Percentiles rank a stretch among this genome's conserved stretches.
Evolutionary conservation across 2,329 filamentous ascomycete genomes (phyloP).

Genomic region (Beauveria sp.): DNA sequence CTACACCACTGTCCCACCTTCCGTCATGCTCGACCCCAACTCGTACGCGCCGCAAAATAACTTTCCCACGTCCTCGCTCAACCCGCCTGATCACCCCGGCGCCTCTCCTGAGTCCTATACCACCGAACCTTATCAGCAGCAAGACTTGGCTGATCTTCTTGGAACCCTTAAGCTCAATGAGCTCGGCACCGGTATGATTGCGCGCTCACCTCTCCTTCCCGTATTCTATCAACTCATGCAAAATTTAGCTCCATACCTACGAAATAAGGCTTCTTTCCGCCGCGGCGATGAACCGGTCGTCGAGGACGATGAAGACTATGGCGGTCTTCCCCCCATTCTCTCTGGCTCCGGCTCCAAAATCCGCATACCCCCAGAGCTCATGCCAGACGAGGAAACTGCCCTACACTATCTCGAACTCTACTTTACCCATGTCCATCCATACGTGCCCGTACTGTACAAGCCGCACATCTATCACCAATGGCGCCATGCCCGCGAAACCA

Average conservation of each 20-base stretch:
- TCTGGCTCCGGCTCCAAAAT: constrained; percentile 68
- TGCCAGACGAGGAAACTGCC: constrained; percentile 79
- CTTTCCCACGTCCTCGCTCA: constrained; percentile 45
- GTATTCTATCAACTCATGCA: constrained; percentile 4
- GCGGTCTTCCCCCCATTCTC: constrained; percentile 62
- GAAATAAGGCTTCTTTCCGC: constrained; percentile 47
- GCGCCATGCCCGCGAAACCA: constrained; percentile 71
- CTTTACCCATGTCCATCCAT: constrained; percentile 85
- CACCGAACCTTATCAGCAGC: constrained; percentile 57
- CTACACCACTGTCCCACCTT: constrained; percentile 44
- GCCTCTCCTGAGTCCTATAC: constrained; percentile 45
- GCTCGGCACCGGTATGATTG: constrained; percentile 66
- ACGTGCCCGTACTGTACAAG: constrained; percentile 83
- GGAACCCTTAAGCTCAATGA: constrained; percentile 84
- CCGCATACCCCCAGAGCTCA: constrained; percentile 83
- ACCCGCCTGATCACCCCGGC: constrained; percentile 21
- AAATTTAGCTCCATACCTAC: constrained; percentile 70
- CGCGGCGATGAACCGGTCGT: constrained; percentile 55
- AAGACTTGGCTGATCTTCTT: constrained; percentile 70
- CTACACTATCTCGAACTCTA: constrained; percentile 84
- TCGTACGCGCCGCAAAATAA: constrained; percentile 39
- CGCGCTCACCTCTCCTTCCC: not conserved
- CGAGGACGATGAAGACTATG: constrained; percentile 66
- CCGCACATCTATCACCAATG: constrained; percentile 81
- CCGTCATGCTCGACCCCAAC: constrained; percentile 42